Conservation (phyloP, 2,329 filamentous ascomycete species). For the Ramularia endophylla region DNA sequence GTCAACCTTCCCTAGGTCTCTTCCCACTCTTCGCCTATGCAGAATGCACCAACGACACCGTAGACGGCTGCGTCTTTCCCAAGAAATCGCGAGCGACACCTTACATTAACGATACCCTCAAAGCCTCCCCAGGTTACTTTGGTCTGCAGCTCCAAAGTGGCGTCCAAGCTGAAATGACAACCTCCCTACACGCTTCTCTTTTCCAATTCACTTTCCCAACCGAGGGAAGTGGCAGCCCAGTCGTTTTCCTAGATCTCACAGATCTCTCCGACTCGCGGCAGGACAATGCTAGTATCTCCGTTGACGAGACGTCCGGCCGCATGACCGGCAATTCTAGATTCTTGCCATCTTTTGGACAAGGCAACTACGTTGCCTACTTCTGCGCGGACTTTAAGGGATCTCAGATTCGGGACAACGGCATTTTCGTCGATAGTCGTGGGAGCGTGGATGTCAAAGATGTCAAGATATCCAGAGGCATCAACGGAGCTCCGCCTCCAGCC, state of each 20-base stretch:
- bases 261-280: slow-evolving; percentile 51
- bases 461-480: slow-evolving; percentile 26
- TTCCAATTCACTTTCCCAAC: slow-evolving; percentile 53
- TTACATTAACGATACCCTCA: slow-evolving; percentile 45
- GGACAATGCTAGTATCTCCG: slow-evolving; percentile 49
- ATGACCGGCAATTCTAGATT: slow-evolving; percentile 55
- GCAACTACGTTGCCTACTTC: slow-evolving; percentile 52
- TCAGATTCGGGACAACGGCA: slow-evolving; percentile 37
- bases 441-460: slow-evolving; percentile 38
- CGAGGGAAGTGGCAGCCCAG: slow-evolving; percentile 38
- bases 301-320: slow-evolving; percentile 47
- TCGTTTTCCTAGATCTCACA: slow-evolving; percentile 54
- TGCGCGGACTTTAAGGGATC: slow-evolving; percentile 55
- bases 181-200: slow-evolving; percentile 52
- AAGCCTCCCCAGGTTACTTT: slow-evolving; percentile 55
- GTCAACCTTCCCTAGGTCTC: slow-evolving; percentile 60
- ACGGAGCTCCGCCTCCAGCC: slow-evolving; percentile 34
- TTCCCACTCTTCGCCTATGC: slow-evolving; percentile 65
- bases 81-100: slow-evolving; percentile 44
- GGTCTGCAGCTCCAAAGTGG: slow-evolving; percentile 49
- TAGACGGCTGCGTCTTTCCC: slow-evolving; percentile 53
- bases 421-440: slow-evolving; percentile 50
- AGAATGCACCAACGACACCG: slow-evolving; percentile 53
- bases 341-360: slow-evolving; percentile 55
- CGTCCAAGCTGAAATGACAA: slow-evolving; percentile 55